A percentile compares a stretch with the other conserved stretches of the same genome.
Evolutionary conservation across 2,329 filamentous ascomycete genomes (phyloP).

Genomic region (Colletotrichum incanum): DNA sequence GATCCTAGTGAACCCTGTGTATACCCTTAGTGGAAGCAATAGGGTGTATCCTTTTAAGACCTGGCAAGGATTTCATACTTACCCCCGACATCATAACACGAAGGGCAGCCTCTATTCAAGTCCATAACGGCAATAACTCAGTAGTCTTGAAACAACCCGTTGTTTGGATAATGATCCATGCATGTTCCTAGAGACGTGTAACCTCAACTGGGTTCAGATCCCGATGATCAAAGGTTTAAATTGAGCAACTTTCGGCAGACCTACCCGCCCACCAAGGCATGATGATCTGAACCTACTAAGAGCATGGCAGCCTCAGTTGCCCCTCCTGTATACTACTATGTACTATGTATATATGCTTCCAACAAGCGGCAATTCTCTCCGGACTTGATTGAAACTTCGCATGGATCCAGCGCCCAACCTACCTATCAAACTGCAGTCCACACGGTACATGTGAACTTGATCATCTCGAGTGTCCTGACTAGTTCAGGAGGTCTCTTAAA

Average conservation of each 20-base stretch:
- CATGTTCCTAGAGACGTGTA: not conserved
- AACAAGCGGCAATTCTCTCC: no score
- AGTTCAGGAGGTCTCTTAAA: not conserved
- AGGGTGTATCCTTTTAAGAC: no score
- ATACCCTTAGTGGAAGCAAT: no score
- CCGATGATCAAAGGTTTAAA: constrained; percentile 6
- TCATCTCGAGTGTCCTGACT: constrained; percentile 11
- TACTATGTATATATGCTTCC: no score
- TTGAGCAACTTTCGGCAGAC: not conserved
- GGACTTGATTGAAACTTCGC: no score
- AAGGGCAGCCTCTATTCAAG: no score
- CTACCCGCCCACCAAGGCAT: not conserved
- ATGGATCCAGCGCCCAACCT: no score
- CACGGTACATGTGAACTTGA: not conserved
- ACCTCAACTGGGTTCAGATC: not conserved
- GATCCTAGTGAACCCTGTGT: no score
- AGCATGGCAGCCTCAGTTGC: not conserved
- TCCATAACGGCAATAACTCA: not conserved
- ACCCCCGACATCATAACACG: no score
- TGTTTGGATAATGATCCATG: not conserved
- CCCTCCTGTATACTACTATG: no score
- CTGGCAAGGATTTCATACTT: no score
- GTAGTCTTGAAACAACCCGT: not conserved
- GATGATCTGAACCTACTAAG: constrained; percentile 7
- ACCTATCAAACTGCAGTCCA: not conserved